phyloP scores from a whole-genome alignment of 768 basidiomycete genomes.

The Boletus sp. region DNA sequence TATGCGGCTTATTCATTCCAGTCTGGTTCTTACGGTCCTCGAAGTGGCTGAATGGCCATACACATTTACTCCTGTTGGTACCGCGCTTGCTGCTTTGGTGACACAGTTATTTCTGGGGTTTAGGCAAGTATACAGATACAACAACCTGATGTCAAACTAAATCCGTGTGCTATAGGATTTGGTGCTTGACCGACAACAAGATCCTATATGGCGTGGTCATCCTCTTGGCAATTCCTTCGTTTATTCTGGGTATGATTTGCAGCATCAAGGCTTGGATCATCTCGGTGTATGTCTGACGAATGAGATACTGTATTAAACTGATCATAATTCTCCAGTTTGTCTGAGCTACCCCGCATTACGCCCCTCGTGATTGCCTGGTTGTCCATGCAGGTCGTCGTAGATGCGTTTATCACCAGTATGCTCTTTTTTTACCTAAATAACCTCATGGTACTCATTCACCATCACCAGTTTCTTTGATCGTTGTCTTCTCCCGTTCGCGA shows the following conservation, averaged over 20 bases:
- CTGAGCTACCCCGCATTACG: neutral
- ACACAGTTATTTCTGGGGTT: constrained; percentile 48
- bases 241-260: neutral
- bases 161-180: neutral
- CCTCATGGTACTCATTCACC: neutral
- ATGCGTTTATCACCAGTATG: neutral
- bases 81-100: constrained; percentile 45
- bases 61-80: constrained; percentile 49
- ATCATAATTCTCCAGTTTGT: neutral
- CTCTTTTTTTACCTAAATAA: neutral
- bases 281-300: neutral
- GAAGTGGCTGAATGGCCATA: constrained; percentile 41
- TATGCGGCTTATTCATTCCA: too few species aligned
- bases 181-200: neutral
- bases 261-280: neutral
- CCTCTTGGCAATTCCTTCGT: neutral
- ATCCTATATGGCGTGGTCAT: neutral
- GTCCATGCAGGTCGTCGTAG: neutral
- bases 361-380: neutral
- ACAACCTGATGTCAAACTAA: too few species aligned
- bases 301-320: neutral
- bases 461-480: neutral
- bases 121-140: constrained; percentile 31
- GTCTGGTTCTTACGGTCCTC: neutral
- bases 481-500: neutral